Percentiles rank a stretch among this genome's conserved stretches.
phyloP scores from a whole-genome alignment of 805 yeast genomes.

The Debaryomyces castellii region DNA sequence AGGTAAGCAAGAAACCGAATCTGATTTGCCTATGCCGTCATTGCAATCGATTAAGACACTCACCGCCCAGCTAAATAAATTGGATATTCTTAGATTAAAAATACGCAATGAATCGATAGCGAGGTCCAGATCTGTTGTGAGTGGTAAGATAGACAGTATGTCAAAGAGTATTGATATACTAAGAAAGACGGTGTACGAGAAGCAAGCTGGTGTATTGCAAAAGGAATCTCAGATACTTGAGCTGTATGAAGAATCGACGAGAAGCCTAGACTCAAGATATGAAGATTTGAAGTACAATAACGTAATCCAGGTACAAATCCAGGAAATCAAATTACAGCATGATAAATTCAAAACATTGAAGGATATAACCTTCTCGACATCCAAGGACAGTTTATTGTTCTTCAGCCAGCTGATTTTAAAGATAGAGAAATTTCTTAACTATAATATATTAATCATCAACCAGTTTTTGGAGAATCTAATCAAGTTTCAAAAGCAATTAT shows the following conservation, averaged over 20 bases:
- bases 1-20: constrained; percentile 1
- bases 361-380: constrained; percentile 20
- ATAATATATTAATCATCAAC: constrained; percentile 28
- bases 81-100: constrained; percentile 18
- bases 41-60: constrained; percentile 20
- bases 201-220: constrained; percentile 8
- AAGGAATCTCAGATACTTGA: constrained; percentile 6
- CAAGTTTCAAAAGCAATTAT: constrained; percentile 19
- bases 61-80: constrained; percentile 30
- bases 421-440: constrained; percentile 25
- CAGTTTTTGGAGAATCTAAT: constrained; percentile 29
- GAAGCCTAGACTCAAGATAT: constrained; percentile 1
- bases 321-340: constrained; percentile 22
- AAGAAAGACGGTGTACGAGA: constrained; percentile 4
- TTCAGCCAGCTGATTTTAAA: constrained; percentile 27
- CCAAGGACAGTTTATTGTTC: constrained; percentile 11
- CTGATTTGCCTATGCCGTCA: constrained; percentile 15
- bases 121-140: constrained; percentile 3
- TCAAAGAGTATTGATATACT: not conserved
- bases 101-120: constrained; percentile 15
- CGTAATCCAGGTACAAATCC: constrained; percentile 21
- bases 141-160: constrained; percentile 4
- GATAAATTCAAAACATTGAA: constrained; percentile 23
- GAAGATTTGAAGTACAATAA: constrained; percentile 9
- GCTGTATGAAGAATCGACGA: not conserved